Conservation (phyloP, 371 early-diverging fungal species). For the Phascolomyces articulosus region DNA sequence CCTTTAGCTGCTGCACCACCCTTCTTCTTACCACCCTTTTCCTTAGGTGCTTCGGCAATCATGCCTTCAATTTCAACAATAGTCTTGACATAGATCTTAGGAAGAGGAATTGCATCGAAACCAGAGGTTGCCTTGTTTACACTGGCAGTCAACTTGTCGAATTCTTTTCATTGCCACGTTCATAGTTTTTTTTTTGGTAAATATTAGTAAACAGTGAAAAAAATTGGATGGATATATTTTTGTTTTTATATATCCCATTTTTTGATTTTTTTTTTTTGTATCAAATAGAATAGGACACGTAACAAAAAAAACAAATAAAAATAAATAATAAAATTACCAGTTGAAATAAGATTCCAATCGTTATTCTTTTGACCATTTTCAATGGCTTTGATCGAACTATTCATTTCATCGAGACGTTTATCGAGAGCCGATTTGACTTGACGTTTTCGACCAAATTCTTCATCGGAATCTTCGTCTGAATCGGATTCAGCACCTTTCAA, state of each 20-base stretch:
- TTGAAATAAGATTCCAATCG: slow-evolving; percentile 87
- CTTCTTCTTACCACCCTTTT: slow-evolving; percentile 82
- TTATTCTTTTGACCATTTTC: slow-evolving; percentile 83
- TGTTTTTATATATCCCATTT: too few species aligned
- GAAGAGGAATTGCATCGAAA: slow-evolving; percentile 65
- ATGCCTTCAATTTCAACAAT: slow-evolving; percentile 80
- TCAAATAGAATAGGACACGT: neutral
- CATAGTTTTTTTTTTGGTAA: too few species aligned
- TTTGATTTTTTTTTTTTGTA: too few species aligned
- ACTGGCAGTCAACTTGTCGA: slow-evolving; percentile 83
- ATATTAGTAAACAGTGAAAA: too few species aligned
- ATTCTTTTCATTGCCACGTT: slow-evolving; percentile 70
- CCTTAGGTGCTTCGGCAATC: slow-evolving; percentile 58
- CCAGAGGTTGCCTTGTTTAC: slow-evolving; percentile 74
- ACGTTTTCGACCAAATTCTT: slow-evolving; percentile 74
- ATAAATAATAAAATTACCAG: slow-evolving; percentile 51
- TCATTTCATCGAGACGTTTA: slow-evolving; percentile 79
- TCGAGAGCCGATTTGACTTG: slow-evolving; percentile 85
- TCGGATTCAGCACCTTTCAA: slow-evolving; percentile 49
- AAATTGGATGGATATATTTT: too few species aligned
- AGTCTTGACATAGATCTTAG: slow-evolving; percentile 80
- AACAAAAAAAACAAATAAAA: neutral
- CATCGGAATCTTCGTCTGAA: slow-evolving; percentile 65
- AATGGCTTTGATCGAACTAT: slow-evolving; percentile 63
- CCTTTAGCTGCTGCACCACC: slow-evolving; percentile 82